Evolutionary conservation across 805 yeast genomes (phyloP).

Genomic region (Yamadazyma sp.): DNA sequence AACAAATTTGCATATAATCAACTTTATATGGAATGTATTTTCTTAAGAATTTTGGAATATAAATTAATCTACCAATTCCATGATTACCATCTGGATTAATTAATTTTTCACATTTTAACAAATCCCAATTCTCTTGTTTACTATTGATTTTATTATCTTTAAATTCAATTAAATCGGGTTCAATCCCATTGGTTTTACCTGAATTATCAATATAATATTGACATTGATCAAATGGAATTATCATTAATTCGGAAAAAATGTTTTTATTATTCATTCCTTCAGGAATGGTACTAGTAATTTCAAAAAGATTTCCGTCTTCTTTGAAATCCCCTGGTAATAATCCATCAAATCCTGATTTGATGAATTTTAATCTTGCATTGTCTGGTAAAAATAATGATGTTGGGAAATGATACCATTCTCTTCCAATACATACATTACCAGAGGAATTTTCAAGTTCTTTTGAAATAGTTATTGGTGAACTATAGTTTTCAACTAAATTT

Average conservation of each 20-base stretch:
- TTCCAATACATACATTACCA: constrained; percentile 75
- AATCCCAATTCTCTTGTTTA: constrained; percentile 42
- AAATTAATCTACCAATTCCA: constrained; percentile 54
- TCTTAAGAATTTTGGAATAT: constrained; percentile 41
- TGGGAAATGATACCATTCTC: constrained; percentile 95
- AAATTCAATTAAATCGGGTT: constrained; percentile 24
- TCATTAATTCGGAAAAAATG: constrained; percentile 56
- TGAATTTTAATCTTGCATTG: constrained; percentile 61
- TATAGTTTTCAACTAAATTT: constrained; percentile 63
- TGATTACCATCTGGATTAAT: constrained; percentile 54
- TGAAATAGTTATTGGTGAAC: constrained; percentile 55
- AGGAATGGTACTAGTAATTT: constrained; percentile 51
- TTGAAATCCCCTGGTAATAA: constrained; percentile 82
- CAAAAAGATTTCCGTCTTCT: constrained; percentile 32
- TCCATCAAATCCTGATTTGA: constrained; percentile 79
- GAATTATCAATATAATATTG: constrained; percentile 66
- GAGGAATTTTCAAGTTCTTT: constrained; percentile 1
- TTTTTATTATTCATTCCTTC: constrained; percentile 74
- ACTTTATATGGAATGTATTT: constrained; percentile 29
- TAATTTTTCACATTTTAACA: constrained; percentile 45
- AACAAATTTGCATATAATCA: constrained; percentile 51
- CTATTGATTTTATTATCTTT: background rate
- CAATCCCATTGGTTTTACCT: constrained; percentile 35
- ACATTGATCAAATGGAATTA: constrained; percentile 51
- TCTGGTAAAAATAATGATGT: constrained; percentile 78